A percentile compares a stretch with the other conserved stretches of the same genome.
Evolutionary conservation across 2,329 filamentous ascomycete genomes (phyloP).

Genomic region (Colletotrichum gloeosporioides): DNA sequence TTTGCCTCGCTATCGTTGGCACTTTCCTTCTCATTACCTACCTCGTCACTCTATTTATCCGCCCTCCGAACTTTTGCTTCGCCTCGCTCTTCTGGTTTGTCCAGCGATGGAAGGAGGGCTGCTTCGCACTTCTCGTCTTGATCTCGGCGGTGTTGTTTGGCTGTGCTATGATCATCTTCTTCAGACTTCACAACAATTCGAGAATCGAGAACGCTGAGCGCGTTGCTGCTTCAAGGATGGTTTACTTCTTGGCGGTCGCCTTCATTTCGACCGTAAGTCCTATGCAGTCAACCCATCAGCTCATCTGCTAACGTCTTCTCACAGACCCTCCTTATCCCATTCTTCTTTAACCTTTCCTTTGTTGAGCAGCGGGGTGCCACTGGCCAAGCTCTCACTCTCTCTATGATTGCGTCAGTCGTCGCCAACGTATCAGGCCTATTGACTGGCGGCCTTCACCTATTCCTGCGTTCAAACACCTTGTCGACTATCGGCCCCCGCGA

Average conservation of each 20-base stretch:
- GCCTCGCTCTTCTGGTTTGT: conserved; percentile 73
- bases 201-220: conserved; percentile 64
- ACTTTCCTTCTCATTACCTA: conserved; percentile 61
- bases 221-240: conserved; percentile 70
- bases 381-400: conserved; percentile 51
- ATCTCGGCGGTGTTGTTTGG: conserved; percentile 56
- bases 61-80: conserved; percentile 66
- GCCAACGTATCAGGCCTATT: conserved; percentile 70
- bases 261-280: conserved; percentile 61
- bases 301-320: conserved; percentile 28
- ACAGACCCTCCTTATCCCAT: conserved; percentile 66
- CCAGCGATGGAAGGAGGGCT: conserved; percentile 62
- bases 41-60: conserved; percentile 60
- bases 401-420: conserved; percentile 70
- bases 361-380: conserved; percentile 38
- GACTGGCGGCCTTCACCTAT: conserved; percentile 69
- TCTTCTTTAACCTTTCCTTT: conserved; percentile 64
- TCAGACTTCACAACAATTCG: conserved; percentile 59
- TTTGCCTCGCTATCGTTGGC: conserved; percentile 59
- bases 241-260: conserved; percentile 68
- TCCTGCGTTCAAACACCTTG: conserved; percentile 67
- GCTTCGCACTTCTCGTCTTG: conserved; percentile 58
- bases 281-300: background rate
- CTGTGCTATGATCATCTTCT: conserved; percentile 59
- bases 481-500: conserved; percentile 57